phyloP scores from a whole-genome alignment of 495 filamentous ascomycete genomes.

The Penicillium paradoxum region DNA sequence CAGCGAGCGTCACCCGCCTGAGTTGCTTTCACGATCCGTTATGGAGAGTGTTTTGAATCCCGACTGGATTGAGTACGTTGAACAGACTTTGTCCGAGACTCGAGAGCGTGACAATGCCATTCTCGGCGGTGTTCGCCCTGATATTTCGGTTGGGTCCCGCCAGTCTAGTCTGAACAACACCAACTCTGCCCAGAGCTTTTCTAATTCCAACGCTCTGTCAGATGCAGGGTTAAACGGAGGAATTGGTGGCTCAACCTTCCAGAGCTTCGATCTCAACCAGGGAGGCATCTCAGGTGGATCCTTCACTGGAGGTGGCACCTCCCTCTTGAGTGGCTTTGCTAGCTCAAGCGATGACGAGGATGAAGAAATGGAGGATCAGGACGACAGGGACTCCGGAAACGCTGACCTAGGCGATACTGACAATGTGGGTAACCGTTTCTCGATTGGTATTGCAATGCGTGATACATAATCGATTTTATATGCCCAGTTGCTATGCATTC shows the following conservation, averaged over 20 bases:
- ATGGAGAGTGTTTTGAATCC: slow-evolving; percentile 81
- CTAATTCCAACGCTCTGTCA: slow-evolving; percentile 63
- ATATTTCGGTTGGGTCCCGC: slow-evolving; percentile 67
- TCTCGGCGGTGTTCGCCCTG: slow-evolving; percentile 91
- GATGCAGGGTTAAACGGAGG: slow-evolving; percentile 65
- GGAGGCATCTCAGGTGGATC: slow-evolving; percentile 59
- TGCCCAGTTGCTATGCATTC: background rate
- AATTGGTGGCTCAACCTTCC: slow-evolving; percentile 52
- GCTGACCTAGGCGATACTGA: slow-evolving; percentile 47
- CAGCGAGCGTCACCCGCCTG: slow-evolving; percentile 86
- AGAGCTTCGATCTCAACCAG: slow-evolving; percentile 73
- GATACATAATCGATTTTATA: slow-evolving; percentile 29
- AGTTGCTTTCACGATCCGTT: slow-evolving; percentile 76
- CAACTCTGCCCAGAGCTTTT: slow-evolving; percentile 55
- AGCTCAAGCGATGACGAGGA: slow-evolving; percentile 96
- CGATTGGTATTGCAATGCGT: slow-evolving; percentile 53
- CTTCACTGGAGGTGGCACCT: slow-evolving; percentile 61
- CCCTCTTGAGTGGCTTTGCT: slow-evolving; percentile 87
- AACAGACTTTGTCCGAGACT: slow-evolving; percentile 88
- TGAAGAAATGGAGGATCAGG: slow-evolving; percentile 87
- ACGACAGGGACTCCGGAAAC: slow-evolving; percentile 47
- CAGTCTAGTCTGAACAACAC: slow-evolving; percentile 61
- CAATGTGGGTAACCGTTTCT: slow-evolving; percentile 61
- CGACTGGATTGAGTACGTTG: slow-evolving; percentile 93
- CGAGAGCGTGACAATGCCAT: slow-evolving; percentile 96